Percentiles rank a stretch among this genome's conserved stretches.
These are phyloP conservation scores for Hordeum vulgare DNA, from an alignment of 176 grass and related monocot genomes.

Conservation along the genomic window DNA sequence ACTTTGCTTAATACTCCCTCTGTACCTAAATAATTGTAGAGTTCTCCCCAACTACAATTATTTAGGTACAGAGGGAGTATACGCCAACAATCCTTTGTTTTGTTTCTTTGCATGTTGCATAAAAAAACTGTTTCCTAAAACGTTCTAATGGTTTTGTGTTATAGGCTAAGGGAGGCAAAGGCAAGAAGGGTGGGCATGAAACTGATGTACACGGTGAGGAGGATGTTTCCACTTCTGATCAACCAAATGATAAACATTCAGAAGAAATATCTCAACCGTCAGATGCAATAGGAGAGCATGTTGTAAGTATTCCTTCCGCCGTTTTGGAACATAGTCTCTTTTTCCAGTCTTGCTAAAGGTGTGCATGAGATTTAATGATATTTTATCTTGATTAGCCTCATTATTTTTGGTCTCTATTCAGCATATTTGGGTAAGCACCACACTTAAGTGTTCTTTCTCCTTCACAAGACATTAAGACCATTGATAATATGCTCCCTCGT, in stretches of 20 bases:
- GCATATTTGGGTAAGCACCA: background rate
- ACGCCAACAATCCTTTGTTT: too few relatives aligned
- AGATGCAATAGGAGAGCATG: slow-evolving; percentile 52
- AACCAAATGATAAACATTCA: slow-evolving; percentile 60
- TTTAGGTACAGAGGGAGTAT: too few relatives aligned
- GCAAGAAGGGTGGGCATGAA: slow-evolving; percentile 58
- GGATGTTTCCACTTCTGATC: slow-evolving; percentile 76
- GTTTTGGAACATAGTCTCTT: background rate
- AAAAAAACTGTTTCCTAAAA: slow-evolving; percentile 2
- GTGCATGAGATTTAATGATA: background rate
- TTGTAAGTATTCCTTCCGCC: slow-evolving; percentile 29
- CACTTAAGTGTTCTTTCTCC: background rate
- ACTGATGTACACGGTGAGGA: slow-evolving; percentile 62
- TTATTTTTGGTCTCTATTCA: background rate
- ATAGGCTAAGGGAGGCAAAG: slow-evolving; percentile 75
- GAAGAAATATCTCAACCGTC: slow-evolving; percentile 44
- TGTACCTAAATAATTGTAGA: too few relatives aligned
- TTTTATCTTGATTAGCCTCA: background rate
- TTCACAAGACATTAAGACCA: background rate
- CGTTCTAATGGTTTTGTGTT: background rate
- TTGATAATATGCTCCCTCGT: background rate
- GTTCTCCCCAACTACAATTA: too few relatives aligned
- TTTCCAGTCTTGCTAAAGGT: background rate
- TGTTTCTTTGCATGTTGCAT: background rate
- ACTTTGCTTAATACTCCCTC: slow-evolving; percentile 1